Evolutionary conservation across 768 basidiomycete species (phyloP).

Genomic region (Kwoniella pini): DNA sequence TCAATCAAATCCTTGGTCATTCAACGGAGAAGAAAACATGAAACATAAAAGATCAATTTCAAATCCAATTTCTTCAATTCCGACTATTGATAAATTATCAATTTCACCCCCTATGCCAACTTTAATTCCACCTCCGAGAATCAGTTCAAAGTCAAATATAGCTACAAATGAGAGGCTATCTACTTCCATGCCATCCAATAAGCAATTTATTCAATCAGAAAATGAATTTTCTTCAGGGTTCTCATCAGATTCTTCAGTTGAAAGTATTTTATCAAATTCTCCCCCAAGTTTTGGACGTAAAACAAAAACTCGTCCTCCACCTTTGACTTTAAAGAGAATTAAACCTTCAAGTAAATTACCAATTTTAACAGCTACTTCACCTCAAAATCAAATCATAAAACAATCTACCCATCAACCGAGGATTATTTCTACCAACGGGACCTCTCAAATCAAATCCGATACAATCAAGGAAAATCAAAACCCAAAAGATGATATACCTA

Average conservation of each 20-base stretch:
- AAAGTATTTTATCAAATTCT: no score
- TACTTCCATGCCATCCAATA: not conserved
- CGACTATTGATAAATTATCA: not conserved
- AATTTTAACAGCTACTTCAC: constrained; percentile 19
- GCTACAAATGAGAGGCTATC: not conserved
- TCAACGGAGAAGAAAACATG: not conserved
- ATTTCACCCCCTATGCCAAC: constrained; percentile 15
- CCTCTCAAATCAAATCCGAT: not conserved
- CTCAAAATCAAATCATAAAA: not conserved
- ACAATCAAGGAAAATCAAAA: no score
- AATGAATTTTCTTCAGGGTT: constrained; percentile 1
- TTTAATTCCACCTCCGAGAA: constrained; percentile 14
- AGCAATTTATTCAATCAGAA: not conserved
- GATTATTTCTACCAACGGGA: not conserved
- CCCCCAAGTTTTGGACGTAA: not conserved
- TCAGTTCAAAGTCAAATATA: constrained; percentile 10
- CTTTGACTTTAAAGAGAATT: constrained; percentile 23
- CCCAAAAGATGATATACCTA: no score
- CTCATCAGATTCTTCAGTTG: no score
- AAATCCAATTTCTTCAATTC: constrained; percentile 5
- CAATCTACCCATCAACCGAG: not conserved
- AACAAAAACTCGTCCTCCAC: constrained; percentile 31
- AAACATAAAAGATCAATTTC: constrained; percentile 9
- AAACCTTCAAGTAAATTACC: constrained; percentile 27
- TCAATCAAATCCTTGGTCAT: not conserved